Conservation (phyloP, 208 protist genomes). For the Acanthamoeba triangularis region DNA sequence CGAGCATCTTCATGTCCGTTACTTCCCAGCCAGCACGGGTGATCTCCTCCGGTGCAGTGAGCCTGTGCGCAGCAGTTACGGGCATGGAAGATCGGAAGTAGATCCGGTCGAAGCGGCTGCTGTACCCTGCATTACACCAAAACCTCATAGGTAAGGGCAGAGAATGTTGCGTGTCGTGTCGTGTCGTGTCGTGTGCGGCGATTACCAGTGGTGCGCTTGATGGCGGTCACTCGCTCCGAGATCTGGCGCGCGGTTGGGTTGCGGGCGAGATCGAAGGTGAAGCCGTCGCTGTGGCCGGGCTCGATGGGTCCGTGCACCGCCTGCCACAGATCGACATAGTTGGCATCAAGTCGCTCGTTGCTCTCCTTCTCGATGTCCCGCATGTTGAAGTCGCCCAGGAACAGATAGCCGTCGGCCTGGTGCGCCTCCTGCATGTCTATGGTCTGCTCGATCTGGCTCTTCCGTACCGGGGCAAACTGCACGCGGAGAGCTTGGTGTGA, state of each 20-base stretch:
- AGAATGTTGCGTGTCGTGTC: neutral
- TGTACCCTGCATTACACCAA: neutral
- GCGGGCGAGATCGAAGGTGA: slow-evolving; percentile 12
- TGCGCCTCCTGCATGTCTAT: slow-evolving; percentile 53
- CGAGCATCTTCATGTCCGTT: slow-evolving; percentile 17
- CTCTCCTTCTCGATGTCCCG: slow-evolving; percentile 17
- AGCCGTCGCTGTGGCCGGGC: neutral
- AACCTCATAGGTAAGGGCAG: neutral
- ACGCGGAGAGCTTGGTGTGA: neutral
- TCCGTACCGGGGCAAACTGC: neutral
- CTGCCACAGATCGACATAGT: slow-evolving; percentile 54
- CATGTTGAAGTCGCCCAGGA: slow-evolving; percentile 69
- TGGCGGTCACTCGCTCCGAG: slow-evolving; percentile 17
- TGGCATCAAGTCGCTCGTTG: slow-evolving; percentile 25
- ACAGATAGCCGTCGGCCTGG: neutral
- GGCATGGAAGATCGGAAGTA: slow-evolving; percentile 2
- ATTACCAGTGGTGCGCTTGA: neutral
- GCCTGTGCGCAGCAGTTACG: neutral
- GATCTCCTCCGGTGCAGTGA: neutral
- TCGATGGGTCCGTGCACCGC: slow-evolving; percentile 28
- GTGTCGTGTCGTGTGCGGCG: neutral
- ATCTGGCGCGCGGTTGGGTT: neutral
- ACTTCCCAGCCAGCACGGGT: neutral
- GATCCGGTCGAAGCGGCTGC: slow-evolving; percentile 57
- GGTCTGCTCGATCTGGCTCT: slow-evolving; percentile 49